Evolutionary conservation across 2,329 filamentous ascomycete genomes (phyloP).

Genomic region (Orbilia brochopaga): DNA sequence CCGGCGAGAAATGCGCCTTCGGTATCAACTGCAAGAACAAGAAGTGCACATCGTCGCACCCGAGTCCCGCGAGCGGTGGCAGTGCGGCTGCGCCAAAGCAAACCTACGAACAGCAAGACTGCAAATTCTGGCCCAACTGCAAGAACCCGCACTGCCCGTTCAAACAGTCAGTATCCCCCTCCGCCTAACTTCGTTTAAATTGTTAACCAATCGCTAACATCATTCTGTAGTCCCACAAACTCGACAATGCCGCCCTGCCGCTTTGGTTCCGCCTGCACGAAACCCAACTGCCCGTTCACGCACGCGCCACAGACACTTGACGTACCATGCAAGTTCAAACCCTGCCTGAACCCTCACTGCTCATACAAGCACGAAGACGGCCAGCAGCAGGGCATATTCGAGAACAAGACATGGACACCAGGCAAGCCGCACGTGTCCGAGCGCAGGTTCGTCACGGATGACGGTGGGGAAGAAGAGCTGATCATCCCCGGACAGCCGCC

Average conservation of each 20-base stretch:
- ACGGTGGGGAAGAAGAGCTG: conserved; percentile 71
- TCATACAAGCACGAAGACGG: conserved; percentile 89
- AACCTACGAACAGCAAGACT: conserved; percentile 83
- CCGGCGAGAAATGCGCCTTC: conserved; percentile 75
- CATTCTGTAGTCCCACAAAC: conserved; percentile 50
- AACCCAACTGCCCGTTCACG: conserved; percentile 83
- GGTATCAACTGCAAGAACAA: conserved; percentile 93
- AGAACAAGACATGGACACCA: conserved; percentile 90
- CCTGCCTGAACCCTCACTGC: conserved; percentile 87
- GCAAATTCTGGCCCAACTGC: conserved; percentile 90
- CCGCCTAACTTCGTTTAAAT: not conserved
- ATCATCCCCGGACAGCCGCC: conserved; percentile 66
- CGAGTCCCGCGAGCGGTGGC: conserved; percentile 72
- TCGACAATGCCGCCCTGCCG: conserved; percentile 84
- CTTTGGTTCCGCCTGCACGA: conserved; percentile 86
- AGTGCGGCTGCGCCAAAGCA: conserved; percentile 63
- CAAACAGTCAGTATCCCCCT: conserved; percentile 65
- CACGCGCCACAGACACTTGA: conserved; percentile 68
- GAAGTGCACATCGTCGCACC: conserved; percentile 90
- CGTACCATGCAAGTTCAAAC: conserved; percentile 77
- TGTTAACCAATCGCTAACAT: conserved; percentile 10
- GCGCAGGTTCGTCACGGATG: conserved; percentile 78
- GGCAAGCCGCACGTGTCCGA: conserved; percentile 78
- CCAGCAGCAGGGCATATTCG: conserved; percentile 79
- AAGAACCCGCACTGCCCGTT: conserved; percentile 87